Base-by-base conservation (phyloP, 768 basidiomycete species). In the Hypholoma sublateritium region DNA sequence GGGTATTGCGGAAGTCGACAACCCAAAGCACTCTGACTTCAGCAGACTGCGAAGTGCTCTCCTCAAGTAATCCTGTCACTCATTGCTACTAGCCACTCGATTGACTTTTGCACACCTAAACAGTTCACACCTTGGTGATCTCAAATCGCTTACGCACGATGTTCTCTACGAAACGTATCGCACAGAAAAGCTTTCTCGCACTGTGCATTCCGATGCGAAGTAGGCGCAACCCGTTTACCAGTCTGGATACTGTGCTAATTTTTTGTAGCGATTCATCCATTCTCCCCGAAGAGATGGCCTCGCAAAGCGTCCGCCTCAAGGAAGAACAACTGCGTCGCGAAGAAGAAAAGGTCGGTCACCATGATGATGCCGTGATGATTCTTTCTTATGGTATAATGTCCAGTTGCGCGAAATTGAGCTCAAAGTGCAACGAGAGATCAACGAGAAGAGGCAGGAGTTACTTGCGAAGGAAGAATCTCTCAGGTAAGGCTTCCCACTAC, bases 11-110 rank as follows among this genome's bases (percentile, higher is more conserved):
- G 95, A 98, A 70, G 95, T 98, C 59, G 97, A 99, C 79, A 98
- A 98, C 73, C 94, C 95, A n/a, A 91, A 93, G 71, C 97, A 99
- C 77, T 97, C 93, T n/a, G 97, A 99, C 78, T 98, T 98, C 72
- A 91, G 90, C 72, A 81, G 94, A 56, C 84, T 99, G 58, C 80
- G 96, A 64, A 90, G 91, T 60, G 96, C 95, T 41, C 79, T 99
- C 53, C 81, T 99, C 65, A 91, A 90, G 93, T 95, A 70, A 66
- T 79, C 73, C 8, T 17, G 45, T 42, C 53, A 12, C 16, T 6
- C 14, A 35, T n/a, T 52, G 14, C 37, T 49, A 5, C 14, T 25
- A 47, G 19, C 21, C n/a, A 11, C 21, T 42, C 35, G 28, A 17
- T 24, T 25, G 58, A 46, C 53, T 56, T 51, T 5, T 32, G 28